These are phyloP conservation scores for Mortierella antarctica DNA, from an alignment of 192 early-diverging fungal genomes.

Conservation along the genomic window DNA sequence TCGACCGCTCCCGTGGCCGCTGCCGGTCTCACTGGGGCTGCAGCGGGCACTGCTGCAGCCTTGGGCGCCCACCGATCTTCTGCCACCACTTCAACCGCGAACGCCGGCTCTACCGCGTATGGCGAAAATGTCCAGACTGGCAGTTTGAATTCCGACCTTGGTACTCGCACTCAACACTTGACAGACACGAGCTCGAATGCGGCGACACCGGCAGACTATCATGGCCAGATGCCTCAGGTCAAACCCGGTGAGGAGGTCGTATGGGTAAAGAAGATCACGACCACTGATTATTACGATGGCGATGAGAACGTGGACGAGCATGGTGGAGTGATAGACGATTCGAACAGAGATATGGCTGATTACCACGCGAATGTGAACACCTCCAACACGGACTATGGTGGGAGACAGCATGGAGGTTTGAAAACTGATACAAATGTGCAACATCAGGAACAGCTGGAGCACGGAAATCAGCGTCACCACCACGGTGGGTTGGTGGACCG, in stretches of 20 bases:
- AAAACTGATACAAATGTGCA: no score
- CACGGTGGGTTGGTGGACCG: no score
- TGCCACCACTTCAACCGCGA: not conserved
- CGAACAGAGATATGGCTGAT: no score
- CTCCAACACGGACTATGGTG: no score
- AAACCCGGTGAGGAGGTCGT: slow-evolving; percentile 30
- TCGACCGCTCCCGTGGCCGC: not conserved
- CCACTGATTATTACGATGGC: slow-evolving; percentile 15
- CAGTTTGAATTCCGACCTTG: not conserved
- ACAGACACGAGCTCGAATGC: not conserved
- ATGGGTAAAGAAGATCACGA: slow-evolving; percentile 46
- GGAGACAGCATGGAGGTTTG: no score
- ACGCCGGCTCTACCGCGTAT: not conserved
- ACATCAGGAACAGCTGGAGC: no score
- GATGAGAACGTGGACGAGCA: not conserved
- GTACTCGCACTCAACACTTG: not conserved
- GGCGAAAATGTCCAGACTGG: not conserved
- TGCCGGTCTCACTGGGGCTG: slow-evolving; percentile 1
- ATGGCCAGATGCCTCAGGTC: slow-evolving; percentile 18
- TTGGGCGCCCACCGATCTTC: not conserved
- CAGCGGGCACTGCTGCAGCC: not conserved
- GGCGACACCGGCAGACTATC: slow-evolving; percentile 7
- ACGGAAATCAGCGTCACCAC: no score
- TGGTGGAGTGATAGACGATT: no score
- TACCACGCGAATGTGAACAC: no score